Percentiles rank a stretch among this genome's conserved stretches.
Evolutionary conservation across 2,329 filamentous ascomycete genomes (phyloP).

Genomic region (Penicillium janthinellum): DNA sequence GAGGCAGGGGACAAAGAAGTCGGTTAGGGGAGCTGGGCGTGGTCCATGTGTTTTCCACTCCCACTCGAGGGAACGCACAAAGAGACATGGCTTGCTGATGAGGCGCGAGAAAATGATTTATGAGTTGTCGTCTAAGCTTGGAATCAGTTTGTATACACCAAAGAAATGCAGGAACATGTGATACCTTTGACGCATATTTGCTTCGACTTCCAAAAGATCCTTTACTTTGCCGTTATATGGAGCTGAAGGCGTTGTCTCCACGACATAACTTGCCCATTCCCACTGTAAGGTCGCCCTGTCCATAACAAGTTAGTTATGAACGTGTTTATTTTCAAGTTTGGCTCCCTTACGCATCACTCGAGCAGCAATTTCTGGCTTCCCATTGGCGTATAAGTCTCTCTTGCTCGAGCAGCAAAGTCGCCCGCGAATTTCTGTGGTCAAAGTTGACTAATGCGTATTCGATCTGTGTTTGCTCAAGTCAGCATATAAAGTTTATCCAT

Average conservation of each 20-base stretch:
- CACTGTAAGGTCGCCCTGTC: background rate
- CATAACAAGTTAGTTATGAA: background rate
- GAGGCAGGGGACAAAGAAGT: background rate
- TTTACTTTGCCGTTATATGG: background rate
- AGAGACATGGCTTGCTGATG: slow-evolving; percentile 12
- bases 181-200: slow-evolving; percentile 1
- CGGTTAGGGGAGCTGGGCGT: background rate
- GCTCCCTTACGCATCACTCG: background rate
- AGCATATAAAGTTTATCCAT: background rate
- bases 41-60: slow-evolving; percentile 7
- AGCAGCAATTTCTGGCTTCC: background rate
- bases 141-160: background rate
- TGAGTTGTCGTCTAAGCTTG: slow-evolving; percentile 7
- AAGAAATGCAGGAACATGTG: background rate
- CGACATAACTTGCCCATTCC: background rate
- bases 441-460: background rate
- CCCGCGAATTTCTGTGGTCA: background rate
- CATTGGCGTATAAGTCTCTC: background rate
- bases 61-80: slow-evolving; percentile 8
- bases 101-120: slow-evolving; percentile 9
- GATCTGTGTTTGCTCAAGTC: background rate
- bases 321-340: background rate
- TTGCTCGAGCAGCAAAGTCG: background rate
- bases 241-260: background rate
- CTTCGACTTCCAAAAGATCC: background rate